These are phyloP conservation scores for Chlamydomonas sp. DNA, from an alignment of 139 green algal genomes.

Conservation along the genomic window DNA sequence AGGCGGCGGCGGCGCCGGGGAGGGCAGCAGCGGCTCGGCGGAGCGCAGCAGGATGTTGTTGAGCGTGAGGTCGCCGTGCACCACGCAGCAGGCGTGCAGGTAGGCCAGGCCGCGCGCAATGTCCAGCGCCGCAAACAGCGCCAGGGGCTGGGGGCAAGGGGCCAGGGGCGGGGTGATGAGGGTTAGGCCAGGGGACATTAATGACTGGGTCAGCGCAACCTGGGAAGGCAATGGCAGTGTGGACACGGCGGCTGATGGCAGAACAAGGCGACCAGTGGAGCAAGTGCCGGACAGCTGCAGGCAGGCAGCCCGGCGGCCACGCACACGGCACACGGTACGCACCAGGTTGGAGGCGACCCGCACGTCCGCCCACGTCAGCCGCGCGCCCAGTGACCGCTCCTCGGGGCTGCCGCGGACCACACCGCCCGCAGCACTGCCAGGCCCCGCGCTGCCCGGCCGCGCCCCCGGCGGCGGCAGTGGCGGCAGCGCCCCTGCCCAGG, in stretches of 20 bases:
- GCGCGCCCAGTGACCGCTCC: too few relatives aligned
- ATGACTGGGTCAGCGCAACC: too few relatives aligned
- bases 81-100: constrained; percentile 42
- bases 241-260: too few relatives aligned
- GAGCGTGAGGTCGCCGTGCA: constrained; percentile 48
- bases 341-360: constrained; percentile 9
- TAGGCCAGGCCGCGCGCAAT: constrained; percentile 48
- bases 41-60: constrained; percentile 43
- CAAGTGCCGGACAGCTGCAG: too few relatives aligned
- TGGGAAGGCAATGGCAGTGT: too few relatives aligned
- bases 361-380: neutral
- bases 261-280: too few relatives aligned
- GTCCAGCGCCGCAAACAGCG: constrained; percentile 42
- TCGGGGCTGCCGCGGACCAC: too few relatives aligned
- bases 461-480: neutral
- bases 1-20: neutral
- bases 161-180: neutral
- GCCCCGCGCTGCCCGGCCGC: too few relatives aligned
- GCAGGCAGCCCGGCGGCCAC: too few relatives aligned
- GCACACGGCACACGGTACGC: neutral
- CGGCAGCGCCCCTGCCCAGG: too few relatives aligned
- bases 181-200: neutral
- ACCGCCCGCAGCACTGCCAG: too few relatives aligned
- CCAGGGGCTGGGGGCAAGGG: neutral
- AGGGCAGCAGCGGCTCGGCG: neutral